Evolutionary conservation across 78 protist species (phyloP).

Genomic region (Pigoraptor vietnamica): DNA sequence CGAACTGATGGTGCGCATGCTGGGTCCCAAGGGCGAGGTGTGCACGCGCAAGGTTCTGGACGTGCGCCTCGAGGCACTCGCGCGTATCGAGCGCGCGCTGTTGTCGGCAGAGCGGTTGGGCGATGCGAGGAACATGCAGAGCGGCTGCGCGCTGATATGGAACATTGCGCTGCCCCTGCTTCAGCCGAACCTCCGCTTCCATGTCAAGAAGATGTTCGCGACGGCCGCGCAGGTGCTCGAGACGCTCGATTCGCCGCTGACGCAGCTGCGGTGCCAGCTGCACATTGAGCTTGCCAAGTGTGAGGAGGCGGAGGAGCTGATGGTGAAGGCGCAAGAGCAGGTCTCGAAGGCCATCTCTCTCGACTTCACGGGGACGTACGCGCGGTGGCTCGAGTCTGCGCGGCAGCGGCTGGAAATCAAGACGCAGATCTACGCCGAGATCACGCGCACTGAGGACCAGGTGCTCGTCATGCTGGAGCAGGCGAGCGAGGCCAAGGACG

Average conservation of each 20-base stretch:
- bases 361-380: not conserved
- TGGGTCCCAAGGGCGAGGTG: not conserved
- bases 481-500: not conserved
- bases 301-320: not conserved
- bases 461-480: not conserved
- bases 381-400: not conserved
- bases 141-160: not conserved
- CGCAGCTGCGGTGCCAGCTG: not conserved
- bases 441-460: not conserved
- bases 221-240: not conserved
- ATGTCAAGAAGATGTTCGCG: not conserved
- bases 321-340: not conserved
- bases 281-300: not conserved
- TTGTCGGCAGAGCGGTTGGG: not conserved
- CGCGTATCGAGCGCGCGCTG: not conserved
- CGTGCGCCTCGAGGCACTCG: not conserved
- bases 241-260: not conserved
- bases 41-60: not conserved
- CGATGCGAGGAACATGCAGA: not conserved
- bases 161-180: not conserved
- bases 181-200: not conserved
- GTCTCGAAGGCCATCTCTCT: not conserved
- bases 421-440: not conserved
- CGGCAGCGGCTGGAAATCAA: not conserved
- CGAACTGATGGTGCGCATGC: not conserved